A percentile compares a stretch with the other conserved stretches of the same genome.
Evolutionary conservation across 306 rosid genomes (phyloP).

Genomic region (Prunus davidiana): DNA sequence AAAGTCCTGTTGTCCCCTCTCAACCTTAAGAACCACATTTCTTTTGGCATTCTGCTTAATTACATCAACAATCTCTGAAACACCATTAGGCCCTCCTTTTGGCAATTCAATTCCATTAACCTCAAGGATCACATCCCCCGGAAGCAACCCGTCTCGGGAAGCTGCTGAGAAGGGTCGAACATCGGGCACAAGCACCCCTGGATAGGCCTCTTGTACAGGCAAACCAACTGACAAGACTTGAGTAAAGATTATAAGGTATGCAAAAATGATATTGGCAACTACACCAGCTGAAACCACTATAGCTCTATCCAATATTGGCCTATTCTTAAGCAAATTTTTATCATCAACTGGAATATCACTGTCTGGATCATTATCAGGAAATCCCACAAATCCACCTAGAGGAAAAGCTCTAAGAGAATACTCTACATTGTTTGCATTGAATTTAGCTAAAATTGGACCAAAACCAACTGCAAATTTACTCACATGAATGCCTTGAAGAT

Average conservation of each 20-base stretch:
- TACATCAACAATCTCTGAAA: constrained; percentile 61
- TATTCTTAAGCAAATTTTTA: constrained; percentile 80
- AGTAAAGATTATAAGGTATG: constrained; percentile 68
- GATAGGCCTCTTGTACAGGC: constrained; percentile 85
- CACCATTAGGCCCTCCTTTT: constrained; percentile 67
- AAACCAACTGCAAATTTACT: constrained; percentile 97
- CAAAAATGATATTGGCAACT: constrained; percentile 83
- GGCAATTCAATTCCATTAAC: constrained; percentile 69
- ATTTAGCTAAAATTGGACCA: constrained; percentile 93
- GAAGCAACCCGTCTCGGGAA: constrained; percentile 76
- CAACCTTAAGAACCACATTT: constrained; percentile 70
- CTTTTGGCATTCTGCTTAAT: constrained; percentile 71
- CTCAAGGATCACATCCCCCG: constrained; percentile 80
- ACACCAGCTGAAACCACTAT: constrained; percentile 98
- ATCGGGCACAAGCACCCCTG: constrained; percentile 90
- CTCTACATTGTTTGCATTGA: constrained; percentile 86
- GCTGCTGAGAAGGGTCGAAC: constrained; percentile 88
- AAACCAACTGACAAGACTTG: constrained; percentile 90
- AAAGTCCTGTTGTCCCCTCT: constrained; percentile 58
- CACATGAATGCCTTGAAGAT: constrained; percentile 91
- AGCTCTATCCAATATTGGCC: constrained; percentile 86
- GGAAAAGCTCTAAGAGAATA: constrained; percentile 95
- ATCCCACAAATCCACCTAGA: constrained; percentile 96
- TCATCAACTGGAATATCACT: constrained; percentile 89
- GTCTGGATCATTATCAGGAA: constrained; percentile 97